Evolutionary conservation across 2,329 filamentous ascomycete species (phyloP).

Genomic region (Aspergillus hiratsukae): DNA sequence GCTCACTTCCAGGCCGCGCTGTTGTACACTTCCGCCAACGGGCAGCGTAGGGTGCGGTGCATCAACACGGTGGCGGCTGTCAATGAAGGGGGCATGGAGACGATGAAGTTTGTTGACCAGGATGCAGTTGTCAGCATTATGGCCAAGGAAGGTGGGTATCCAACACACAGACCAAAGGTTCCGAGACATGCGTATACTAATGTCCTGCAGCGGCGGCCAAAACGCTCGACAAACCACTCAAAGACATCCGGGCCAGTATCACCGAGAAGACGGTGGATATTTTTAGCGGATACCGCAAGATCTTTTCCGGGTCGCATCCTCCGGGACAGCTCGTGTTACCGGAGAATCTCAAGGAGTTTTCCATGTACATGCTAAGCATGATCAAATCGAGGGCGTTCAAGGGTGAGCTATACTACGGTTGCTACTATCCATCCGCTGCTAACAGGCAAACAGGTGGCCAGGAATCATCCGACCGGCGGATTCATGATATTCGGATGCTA

Average conservation of each 20-base stretch:
- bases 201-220: conserved; percentile 64
- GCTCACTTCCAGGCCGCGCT: conserved; percentile 96
- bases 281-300: conserved; percentile 84
- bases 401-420: conserved; percentile 35
- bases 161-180: neutral
- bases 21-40: conserved; percentile 86
- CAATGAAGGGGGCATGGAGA: conserved; percentile 75
- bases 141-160: conserved; percentile 67
- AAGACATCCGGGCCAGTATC: conserved; percentile 76
- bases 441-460: conserved; percentile 57
- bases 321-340: conserved; percentile 91
- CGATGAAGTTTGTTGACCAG: conserved; percentile 91
- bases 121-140: conserved; percentile 86
- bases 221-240: conserved; percentile 69
- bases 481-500: conserved; percentile 87
- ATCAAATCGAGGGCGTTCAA: conserved; percentile 92
- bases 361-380: conserved; percentile 90
- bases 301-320: conserved; percentile 81
- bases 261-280: conserved; percentile 93
- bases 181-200: conserved; percentile 17
- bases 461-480: conserved; percentile 83
- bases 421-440: conserved; percentile 3
- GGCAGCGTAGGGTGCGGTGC: conserved; percentile 85
- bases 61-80: conserved; percentile 91
- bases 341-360: conserved; percentile 91